phyloP scores from a whole-genome alignment of 75 land plant genomes.

The Chamaecyparis obtusa region DNA sequence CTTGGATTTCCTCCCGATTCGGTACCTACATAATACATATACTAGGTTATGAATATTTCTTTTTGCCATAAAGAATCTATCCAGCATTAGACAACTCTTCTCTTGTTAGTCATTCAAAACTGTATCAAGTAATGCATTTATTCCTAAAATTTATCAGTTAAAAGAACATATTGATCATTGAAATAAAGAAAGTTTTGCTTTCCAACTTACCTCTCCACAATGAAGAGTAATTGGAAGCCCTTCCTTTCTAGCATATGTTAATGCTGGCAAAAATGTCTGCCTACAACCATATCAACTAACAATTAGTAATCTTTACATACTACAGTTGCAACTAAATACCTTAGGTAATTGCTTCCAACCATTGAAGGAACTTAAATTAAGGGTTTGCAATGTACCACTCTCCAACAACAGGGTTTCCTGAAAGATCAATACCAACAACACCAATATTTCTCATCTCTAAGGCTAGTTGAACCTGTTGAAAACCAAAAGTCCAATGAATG shows the following conservation, averaged over 20 bases:
- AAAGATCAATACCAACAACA: conserved; percentile 92
- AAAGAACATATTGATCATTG: neutral
- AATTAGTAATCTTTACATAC: conserved; percentile 8
- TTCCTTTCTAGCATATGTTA: conserved; percentile 66
- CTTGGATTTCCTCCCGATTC: conserved; percentile 70
- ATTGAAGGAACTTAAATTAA: neutral
- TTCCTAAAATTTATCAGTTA: neutral
- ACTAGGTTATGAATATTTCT: conserved; percentile 31
- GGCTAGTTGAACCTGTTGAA: conserved; percentile 75
- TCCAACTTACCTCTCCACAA: conserved; percentile 85
- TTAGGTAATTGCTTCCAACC: neutral
- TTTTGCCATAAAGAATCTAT: conserved; percentile 11
- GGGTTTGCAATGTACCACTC: conserved; percentile 57
- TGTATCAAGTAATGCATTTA: too few species aligned
- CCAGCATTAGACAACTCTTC: neutral
- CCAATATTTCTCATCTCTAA: conserved; percentile 69
- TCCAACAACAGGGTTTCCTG: conserved; percentile 88
- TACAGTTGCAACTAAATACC: conserved; percentile 1
- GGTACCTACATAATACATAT: conserved; percentile 67
- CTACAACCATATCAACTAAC: conserved; percentile 24
- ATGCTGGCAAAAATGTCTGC: conserved; percentile 81
- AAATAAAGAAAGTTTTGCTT: neutral
- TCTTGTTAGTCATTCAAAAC: neutral
- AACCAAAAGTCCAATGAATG: neutral
- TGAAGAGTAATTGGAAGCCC: conserved; percentile 83